Percentiles rank a stretch among this genome's conserved stretches.
phyloP scores from a whole-genome alignment of 306 rosid genomes.

The Castanea mollissima region DNA sequence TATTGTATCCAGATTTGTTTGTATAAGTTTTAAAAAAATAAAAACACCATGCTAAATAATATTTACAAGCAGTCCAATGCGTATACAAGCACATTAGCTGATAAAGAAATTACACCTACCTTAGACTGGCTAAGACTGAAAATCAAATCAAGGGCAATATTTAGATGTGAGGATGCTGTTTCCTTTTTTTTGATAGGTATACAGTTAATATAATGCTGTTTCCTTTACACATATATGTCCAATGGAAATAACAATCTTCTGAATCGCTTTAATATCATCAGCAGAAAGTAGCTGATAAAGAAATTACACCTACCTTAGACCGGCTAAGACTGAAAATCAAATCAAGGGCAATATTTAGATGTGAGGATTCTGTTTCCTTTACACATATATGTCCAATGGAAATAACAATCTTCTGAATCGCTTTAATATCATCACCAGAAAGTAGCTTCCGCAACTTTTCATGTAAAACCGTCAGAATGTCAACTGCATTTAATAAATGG shows the following conservation, averaged over 20 bases:
- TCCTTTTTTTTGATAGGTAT: too few relatives aligned
- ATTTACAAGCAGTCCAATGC: background rate
- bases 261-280: constrained; percentile 76
- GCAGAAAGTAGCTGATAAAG: constrained; percentile 52
- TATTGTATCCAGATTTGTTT: background rate
- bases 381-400: constrained; percentile 85
- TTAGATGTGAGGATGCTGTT: constrained; percentile 55
- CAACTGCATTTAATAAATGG: constrained; percentile 63
- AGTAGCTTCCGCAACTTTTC: constrained; percentile 82
- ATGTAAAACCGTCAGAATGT: constrained; percentile 49
- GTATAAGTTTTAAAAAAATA: background rate
- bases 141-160: constrained; percentile 65
- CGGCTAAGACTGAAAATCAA: constrained; percentile 73
- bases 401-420: constrained; percentile 71
- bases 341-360: constrained; percentile 67
- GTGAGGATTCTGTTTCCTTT: constrained; percentile 67
- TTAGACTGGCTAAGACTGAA: constrained; percentile 78
- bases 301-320: constrained; percentile 61
- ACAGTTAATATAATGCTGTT: constrained; percentile 33
- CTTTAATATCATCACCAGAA: constrained; percentile 68
- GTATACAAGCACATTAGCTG: constrained; percentile 3
- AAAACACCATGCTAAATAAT: constrained; percentile 5
- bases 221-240: constrained; percentile 87
- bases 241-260: constrained; percentile 70
- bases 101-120: constrained; percentile 42